Conservation (phyloP, 1,284 basidiomycete genomes). For the Trametes polyzona region DNA sequence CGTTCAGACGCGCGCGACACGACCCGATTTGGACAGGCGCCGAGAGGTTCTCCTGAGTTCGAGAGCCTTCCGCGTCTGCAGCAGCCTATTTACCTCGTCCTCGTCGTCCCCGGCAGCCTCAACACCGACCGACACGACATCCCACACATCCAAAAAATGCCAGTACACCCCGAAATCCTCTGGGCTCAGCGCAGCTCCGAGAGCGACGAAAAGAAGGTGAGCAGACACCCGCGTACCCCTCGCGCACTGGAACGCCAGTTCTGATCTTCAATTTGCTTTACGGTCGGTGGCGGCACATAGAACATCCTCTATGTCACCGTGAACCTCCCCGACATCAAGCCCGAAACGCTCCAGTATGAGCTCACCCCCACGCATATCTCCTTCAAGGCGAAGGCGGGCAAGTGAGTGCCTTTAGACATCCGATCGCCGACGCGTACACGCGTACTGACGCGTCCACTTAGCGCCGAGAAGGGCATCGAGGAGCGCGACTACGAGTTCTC, state of each 20-base stretch:
- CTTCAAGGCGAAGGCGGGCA: constrained; percentile 74
- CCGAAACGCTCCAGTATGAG: constrained; percentile 62
- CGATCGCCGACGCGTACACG: constrained; percentile 4
- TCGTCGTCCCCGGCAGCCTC: constrained; percentile 18
- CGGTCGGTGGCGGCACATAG: constrained; percentile 42
- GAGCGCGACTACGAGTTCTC: constrained; percentile 74
- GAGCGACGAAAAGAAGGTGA: constrained; percentile 69
- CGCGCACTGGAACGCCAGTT: constrained; percentile 30
- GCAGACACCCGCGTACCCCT: constrained; percentile 13
- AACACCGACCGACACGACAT: constrained; percentile 11
- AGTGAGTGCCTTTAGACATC: constrained; percentile 50
- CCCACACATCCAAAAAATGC: constrained; percentile 40
- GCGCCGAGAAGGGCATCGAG: constrained; percentile 53
- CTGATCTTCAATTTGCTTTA: constrained; percentile 32
- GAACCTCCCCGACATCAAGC: constrained; percentile 81
- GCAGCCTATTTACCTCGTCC: constrained; percentile 25
- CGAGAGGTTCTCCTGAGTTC: constrained; percentile 25
- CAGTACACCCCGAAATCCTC: constrained; percentile 80
- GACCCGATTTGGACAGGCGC: constrained; percentile 14
- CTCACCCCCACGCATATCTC: constrained; percentile 66
- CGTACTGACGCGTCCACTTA: constrained; percentile 31
- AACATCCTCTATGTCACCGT: constrained; percentile 86
- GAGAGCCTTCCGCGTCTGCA: constrained; percentile 21
- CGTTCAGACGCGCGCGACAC: constrained; percentile 1
- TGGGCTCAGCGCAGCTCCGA: constrained; percentile 90